Conservation (phyloP, 2,329 filamentous ascomycete genomes). For the Ophiosphaerella korrae region DNA sequence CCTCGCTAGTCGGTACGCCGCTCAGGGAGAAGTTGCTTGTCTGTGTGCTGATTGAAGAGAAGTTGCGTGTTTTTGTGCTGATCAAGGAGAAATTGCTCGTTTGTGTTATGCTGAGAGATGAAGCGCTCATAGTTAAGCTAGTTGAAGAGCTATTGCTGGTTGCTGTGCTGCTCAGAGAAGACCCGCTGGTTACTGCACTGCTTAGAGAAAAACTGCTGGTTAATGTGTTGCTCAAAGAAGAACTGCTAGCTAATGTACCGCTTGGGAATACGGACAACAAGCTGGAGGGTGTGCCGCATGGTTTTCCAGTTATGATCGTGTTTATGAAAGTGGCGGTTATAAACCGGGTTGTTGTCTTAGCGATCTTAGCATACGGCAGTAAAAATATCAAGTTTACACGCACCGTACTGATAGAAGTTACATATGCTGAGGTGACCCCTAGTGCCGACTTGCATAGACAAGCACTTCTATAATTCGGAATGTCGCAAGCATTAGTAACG, state of each 20-base stretch:
- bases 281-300: conserved; percentile 5
- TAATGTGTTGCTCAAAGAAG: not conserved
- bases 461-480: conserved; percentile 27
- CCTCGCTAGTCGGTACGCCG: too few relatives aligned
- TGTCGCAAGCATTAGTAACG: conserved; percentile 22
- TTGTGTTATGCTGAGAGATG: too few relatives aligned
- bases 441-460: conserved; percentile 27
- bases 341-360: conserved; percentile 19
- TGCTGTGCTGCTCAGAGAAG: not conserved
- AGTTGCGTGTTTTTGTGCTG: not conserved
- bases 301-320: conserved; percentile 12
- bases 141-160: not conserved
- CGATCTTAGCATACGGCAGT: conserved; percentile 2
- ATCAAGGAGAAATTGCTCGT: too few relatives aligned
- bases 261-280: not conserved
- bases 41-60: not conserved
- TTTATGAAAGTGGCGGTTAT: conserved; percentile 15
- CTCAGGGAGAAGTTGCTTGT: not conserved
- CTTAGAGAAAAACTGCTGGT: not conserved
- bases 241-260: not conserved
- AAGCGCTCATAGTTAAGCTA: too few relatives aligned
- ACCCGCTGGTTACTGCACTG: not conserved
- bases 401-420: conserved; percentile 29
- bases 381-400: conserved; percentile 3
- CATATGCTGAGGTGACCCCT: conserved; percentile 16